These are phyloP conservation scores for Eutrema heterophyllum DNA, from an alignment of 345 rosid species.

Conservation along the genomic window DNA sequence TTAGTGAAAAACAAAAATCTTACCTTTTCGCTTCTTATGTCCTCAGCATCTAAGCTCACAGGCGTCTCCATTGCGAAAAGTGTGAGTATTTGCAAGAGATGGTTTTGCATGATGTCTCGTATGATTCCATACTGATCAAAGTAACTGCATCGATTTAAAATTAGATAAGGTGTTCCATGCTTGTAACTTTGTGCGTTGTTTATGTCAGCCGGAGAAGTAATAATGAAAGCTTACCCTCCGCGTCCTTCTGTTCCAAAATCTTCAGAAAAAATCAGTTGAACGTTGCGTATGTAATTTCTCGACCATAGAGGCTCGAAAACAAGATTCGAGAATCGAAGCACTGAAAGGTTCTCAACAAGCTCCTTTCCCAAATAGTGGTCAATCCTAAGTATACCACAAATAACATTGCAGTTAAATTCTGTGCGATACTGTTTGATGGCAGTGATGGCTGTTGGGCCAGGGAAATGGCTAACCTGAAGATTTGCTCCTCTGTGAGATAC, in stretches of 20 bases:
- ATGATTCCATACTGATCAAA: slow-evolving; percentile 89
- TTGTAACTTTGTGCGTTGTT: neutral
- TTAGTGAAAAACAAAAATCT: neutral
- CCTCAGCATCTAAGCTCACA: slow-evolving; percentile 94
- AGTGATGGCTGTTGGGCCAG: neutral
- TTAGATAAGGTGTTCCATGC: neutral
- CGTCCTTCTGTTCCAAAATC: slow-evolving; percentile 97
- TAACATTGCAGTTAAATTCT: neutral
- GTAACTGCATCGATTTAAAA: slow-evolving; percentile 39
- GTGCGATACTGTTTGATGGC: neutral
- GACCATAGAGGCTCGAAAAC: slow-evolving; percentile 91
- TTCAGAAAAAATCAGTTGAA: slow-evolving; percentile 88
- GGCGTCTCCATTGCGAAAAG: slow-evolving; percentile 99
- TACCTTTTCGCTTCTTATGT: slow-evolving; percentile 90
- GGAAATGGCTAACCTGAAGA: slow-evolving; percentile 56
- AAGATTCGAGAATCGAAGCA: slow-evolving; percentile 95
- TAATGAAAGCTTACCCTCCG: slow-evolving; percentile 57
- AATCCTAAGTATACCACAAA: slow-evolving; percentile 44
- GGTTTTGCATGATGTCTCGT: slow-evolving; percentile 93
- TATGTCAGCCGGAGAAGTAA: neutral
- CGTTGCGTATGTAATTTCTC: slow-evolving; percentile 76
- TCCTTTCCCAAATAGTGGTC: slow-evolving; percentile 94
- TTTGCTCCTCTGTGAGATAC: slow-evolving; percentile 77
- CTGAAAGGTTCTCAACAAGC: slow-evolving; percentile 88
- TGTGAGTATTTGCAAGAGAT: slow-evolving; percentile 84